Conservation (phyloP, 2,329 filamentous ascomycete genomes). For the Alternaria sp. region DNA sequence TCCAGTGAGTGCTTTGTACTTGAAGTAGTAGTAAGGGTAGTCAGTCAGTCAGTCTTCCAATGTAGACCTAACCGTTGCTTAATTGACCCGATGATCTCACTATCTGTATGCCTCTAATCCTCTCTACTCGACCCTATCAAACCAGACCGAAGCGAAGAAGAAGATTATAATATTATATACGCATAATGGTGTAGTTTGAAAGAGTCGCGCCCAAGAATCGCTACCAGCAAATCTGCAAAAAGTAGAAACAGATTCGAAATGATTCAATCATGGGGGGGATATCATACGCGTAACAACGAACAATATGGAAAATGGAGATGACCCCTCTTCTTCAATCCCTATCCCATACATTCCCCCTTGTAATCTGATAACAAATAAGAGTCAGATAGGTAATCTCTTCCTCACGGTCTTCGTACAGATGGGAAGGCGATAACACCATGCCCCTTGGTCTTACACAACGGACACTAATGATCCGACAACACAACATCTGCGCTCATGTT, state of each 20-base stretch:
- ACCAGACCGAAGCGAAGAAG: neutral
- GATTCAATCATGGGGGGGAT: neutral
- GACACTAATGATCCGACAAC: no score
- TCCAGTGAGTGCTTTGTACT: neutral
- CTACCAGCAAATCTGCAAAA: neutral
- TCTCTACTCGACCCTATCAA: neutral
- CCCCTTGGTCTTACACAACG: neutral
- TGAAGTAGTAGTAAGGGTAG: neutral
- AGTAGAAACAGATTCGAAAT: neutral
- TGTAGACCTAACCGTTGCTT: neutral
- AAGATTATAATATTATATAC: slow-evolving; percentile 1
- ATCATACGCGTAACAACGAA: slow-evolving; percentile 10
- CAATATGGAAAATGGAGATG: neutral
- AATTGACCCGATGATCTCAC: neutral
- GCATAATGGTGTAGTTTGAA: neutral
- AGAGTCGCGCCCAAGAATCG: neutral
- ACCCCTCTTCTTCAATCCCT: neutral
- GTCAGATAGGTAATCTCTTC: neutral
- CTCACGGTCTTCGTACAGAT: neutral
- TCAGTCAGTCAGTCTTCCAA: neutral
- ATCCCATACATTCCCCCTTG: neutral
- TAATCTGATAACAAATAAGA: neutral
- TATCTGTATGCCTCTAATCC: neutral
- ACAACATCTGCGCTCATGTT: neutral
- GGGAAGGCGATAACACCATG: neutral